Evolutionary conservation across 306 rosid species (phyloP), one percentile per base, ranked within the genome.

Genomic region (Malus fusca): DNA sequence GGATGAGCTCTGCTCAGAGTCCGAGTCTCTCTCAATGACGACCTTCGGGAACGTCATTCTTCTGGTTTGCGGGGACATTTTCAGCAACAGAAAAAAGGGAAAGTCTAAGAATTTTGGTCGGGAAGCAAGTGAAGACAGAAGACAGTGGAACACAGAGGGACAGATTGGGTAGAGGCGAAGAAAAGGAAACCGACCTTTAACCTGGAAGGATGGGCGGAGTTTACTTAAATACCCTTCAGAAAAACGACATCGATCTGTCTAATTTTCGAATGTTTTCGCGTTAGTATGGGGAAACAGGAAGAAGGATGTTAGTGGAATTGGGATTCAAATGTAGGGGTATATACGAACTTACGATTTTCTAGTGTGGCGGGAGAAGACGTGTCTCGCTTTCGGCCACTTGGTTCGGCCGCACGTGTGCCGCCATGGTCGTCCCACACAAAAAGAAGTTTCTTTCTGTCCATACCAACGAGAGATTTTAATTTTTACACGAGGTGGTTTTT

Each of bases 1-100:
- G 3, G 96, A 88, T 3, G 97, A 84, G 81, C 93, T 94, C 62
- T 79, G 80, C 80, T 92, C 98, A 28, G 96, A 90, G 58, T 92
- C 95, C 17, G 87, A 64, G 73, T 92, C 98, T 66, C 85, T 83
- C 80, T 90, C 92, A 17, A 90, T 81, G 58, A 92, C 56, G 6
- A 94, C 96, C 43, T 81, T 85, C 11, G 95, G 97, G 44, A 94
- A 92, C 1, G 86, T 30, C 66, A 6, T n/a, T 84, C 88, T 81
- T 81, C 97, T 84, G 71, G 92, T 84, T 19, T 76, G 62, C 1
- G 96, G 94, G 33, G 97, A 75, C 98, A 94, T 94, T 52, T 74
- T 69, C 15, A 44, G 72, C 26, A 68, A 15, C 43, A 43, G 23
- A 65, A 18, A 44, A 11, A 44, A 42, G 44, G 44, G 37, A 18